Evolutionary conservation across 805 yeast species (phyloP).

Genomic region (Candida orba): DNA sequence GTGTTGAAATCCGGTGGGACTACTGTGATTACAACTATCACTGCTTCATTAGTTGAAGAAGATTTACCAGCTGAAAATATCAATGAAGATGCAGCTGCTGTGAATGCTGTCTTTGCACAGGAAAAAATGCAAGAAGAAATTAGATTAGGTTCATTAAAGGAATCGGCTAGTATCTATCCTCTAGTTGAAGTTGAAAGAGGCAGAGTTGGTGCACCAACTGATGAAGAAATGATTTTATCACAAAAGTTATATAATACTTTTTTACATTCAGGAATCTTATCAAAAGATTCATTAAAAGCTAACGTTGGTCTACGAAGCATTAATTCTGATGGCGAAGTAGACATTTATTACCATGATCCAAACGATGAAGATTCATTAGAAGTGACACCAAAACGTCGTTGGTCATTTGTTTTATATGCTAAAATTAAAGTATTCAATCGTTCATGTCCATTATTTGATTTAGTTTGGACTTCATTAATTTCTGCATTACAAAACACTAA

Average conservation of each 20-base stretch:
- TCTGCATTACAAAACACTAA: constrained; percentile 51
- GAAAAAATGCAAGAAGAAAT: constrained; percentile 26
- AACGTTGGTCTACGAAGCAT: constrained; percentile 45
- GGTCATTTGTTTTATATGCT: constrained; percentile 59
- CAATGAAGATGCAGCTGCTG: constrained; percentile 33
- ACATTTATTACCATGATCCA: constrained; percentile 42
- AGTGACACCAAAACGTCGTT: constrained; percentile 35
- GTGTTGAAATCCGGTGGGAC: constrained; percentile 67
- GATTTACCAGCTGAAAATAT: constrained; percentile 34
- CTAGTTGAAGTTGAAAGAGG: constrained; percentile 74
- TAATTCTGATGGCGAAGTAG: constrained; percentile 41
- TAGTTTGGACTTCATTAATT: constrained; percentile 62
- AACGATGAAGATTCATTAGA: constrained; percentile 26
- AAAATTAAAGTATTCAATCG: constrained; percentile 72
- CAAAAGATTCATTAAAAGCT: constrained; percentile 46
- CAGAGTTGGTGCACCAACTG: constrained; percentile 71
- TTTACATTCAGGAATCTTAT: constrained; percentile 47
- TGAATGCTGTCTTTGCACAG: constrained; percentile 26
- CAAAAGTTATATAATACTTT: constrained; percentile 59
- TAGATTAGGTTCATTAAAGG: constrained; percentile 22
- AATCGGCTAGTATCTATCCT: constrained; percentile 49
- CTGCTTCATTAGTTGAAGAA: constrained; percentile 60
- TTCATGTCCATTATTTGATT: constrained; percentile 74
- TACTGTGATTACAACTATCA: constrained; percentile 61
- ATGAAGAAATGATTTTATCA: constrained; percentile 73